Percentiles rank a stretch among this genome's conserved stretches.
Evolutionary conservation across 441 rosid species (phyloP).

Genomic region (Flueggea neowawraea): DNA sequence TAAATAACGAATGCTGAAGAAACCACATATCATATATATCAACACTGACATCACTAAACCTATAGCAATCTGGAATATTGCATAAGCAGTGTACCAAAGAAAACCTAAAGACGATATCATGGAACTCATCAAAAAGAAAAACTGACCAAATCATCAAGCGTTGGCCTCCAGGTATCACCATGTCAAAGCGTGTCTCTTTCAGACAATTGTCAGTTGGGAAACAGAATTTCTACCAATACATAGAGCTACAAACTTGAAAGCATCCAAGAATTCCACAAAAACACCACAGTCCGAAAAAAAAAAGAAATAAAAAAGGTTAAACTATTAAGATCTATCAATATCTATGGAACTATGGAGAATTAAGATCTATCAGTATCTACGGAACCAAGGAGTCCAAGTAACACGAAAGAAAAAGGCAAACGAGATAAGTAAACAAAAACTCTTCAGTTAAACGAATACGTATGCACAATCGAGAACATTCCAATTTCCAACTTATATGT

Average conservation of each 20-base stretch:
- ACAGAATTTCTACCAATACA: conserved; percentile 1
- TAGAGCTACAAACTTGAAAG: conserved; percentile 8
- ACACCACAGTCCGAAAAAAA: too few relatives aligned
- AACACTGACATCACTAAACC: neutral
- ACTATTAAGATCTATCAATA: too few relatives aligned
- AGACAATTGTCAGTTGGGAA: neutral
- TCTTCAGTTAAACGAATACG: conserved; percentile 3
- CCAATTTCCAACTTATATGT: conserved; percentile 15
- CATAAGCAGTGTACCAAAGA: too few relatives aligned
- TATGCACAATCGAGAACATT: conserved; percentile 14
- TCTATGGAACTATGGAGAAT: conserved; percentile 2
- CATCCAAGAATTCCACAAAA: conserved; percentile 6
- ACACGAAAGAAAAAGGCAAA: conserved; percentile 4
- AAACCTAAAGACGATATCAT: neutral
- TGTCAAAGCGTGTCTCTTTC: neutral
- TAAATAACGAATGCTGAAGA: conserved; percentile 1
- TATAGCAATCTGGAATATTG: neutral
- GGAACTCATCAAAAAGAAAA: neutral
- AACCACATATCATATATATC: neutral
- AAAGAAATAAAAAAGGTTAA: too few relatives aligned
- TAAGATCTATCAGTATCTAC: neutral
- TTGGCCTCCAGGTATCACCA: neutral
- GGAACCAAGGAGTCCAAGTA: conserved; percentile 2
- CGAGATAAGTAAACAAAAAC: neutral
- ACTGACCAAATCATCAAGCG: neutral